These are phyloP conservation scores for Onygenales sp. DNA, from an alignment of 2,329 filamentous ascomycete genomes.

Conservation along the genomic window DNA sequence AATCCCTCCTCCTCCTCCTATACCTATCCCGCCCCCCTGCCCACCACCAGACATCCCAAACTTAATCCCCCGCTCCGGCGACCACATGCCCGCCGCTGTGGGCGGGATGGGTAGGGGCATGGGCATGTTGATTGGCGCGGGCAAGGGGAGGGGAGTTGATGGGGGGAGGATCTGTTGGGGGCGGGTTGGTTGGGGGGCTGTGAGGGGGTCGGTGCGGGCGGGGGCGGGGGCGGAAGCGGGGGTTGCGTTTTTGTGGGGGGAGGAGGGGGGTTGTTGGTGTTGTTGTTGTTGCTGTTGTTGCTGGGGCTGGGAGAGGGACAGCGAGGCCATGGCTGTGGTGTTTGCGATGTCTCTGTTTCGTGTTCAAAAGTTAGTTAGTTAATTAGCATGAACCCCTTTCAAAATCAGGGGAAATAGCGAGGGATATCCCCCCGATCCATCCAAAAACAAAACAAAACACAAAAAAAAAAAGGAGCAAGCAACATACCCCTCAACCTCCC, in stretches of 20 bases:
- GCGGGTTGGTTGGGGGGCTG: constrained; percentile 39
- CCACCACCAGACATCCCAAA: constrained; percentile 48
- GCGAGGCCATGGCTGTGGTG: constrained; percentile 45
- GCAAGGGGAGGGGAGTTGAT: constrained; percentile 29
- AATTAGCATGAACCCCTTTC: background rate
- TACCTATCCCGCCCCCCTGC: background rate
- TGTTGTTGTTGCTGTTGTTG: constrained; percentile 31
- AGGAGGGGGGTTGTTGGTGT: constrained; percentile 5
- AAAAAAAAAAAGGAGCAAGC: background rate
- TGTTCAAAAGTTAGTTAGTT: background rate
- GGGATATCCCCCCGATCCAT: no score
- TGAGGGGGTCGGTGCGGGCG: constrained; percentile 20
- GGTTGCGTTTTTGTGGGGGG: no score
- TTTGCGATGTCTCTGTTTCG: constrained; percentile 45
- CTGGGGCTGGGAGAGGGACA: constrained; percentile 42
- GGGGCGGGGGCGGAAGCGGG: no score
- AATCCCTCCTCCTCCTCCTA: constrained; percentile 10
- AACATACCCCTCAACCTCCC: constrained; percentile 63
- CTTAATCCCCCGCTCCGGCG: constrained; percentile 68
- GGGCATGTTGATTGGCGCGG: constrained; percentile 9
- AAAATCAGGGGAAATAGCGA: background rate
- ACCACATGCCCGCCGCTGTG: constrained; percentile 56
- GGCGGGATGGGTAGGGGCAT: constrained; percentile 24
- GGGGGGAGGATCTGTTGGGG: constrained; percentile 38
- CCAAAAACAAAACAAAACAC: background rate